Evolutionary conservation across 2,329 filamentous ascomycete species (phyloP), one percentile per base, ranked within the genome.

Genomic region (Alternaria rosae): DNA sequence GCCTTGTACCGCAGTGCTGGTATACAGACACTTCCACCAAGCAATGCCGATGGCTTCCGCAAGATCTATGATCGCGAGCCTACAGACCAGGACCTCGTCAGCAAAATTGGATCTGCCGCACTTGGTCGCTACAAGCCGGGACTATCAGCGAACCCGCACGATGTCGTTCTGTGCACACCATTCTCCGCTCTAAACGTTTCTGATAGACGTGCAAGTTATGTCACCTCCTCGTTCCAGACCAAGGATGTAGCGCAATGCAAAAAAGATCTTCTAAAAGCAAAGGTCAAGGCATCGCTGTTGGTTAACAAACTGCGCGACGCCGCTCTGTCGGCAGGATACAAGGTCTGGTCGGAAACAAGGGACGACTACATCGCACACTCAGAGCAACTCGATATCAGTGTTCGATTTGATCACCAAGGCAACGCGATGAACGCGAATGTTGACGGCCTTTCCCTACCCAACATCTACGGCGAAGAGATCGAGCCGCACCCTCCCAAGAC

Each of bases 221-320:
- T 21, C 10, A 52, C 65, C 10, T 59, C 65, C 10, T 61, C 57
- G 0, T 73, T 72, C 42, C 72, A 74, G 48, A 70, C 62, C 12
- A 41, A 44, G 26, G 43, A 45, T 1, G 32, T 38, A 13, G 15
- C 32, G 3, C 13, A 35, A 7, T 56, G 56, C 9, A 61, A 53
- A 2, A 45, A 32, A 4, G 56, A 63, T 4, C 44, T 74, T 4
- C 25, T 50, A 6, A 62, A 54, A 26, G 65, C 68, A 9, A 71
- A 71, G 26, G 47, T 42, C 13, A 69, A 67, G 43, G 66, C 66
- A 9, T 50, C 57, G 1, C 48, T 65, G 11, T 61, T 50, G 6
- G 65, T 54, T 2, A 66, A 51, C 26, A 69, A 43, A 35, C 59
- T 65, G 6, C 57, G 62, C 6, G 21, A 32, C 1, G 48, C 41